Evolutionary conservation across 2,329 filamentous ascomycete genomes (phyloP), one percentile per base, ranked within the genome.

Genomic region (Aspergillus costaricaensis): DNA sequence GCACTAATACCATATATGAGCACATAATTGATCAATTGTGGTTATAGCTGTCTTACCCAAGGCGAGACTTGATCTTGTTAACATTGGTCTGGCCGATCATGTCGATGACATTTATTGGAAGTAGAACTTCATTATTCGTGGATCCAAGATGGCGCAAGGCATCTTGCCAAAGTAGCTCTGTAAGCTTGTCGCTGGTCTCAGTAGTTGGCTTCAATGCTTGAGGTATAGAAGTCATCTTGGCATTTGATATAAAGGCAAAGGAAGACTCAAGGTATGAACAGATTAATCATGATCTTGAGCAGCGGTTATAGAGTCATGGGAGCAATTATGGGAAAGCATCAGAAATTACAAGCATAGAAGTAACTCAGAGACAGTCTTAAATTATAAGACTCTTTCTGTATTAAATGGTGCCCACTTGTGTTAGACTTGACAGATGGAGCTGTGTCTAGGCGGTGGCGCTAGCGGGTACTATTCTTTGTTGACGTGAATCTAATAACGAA

Each of bases 111-210:
- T 70, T 70, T 15, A 66, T 57, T n/a, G 72, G 72, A 44, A 76
- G 65, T 41, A 74, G 62, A 32, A 76, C 65, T 55, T 74, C 68
- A 36, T 72, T 71, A 50, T 74, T 72, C 47, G 70, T 74, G 30
- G 63, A 64, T 30, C 63, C 50, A 25, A 75, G 65, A 54, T 74
- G 66, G 32, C 64, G 65, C 53, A 72, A 55, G 55, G 69, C 68
- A 67, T 74, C 69, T 44, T 73, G 66, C 73, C 73, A 76, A 55
- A 69, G 57, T 2, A 65, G 61, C 62, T 69, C 67, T 38, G 65
- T 69, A 44, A 67, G 53, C 30, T 63, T 67, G 56, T 68, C 67
- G 15, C 57, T 51, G 2, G 63, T 59, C 15, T 65, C 61, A 39
- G 54, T 49, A 44, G 48, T 44, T 21, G 60, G 44, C 32, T 65